Percentiles rank a stretch among this genome's conserved stretches.
These are phyloP conservation scores for Rubroboletus satanas DNA, from an alignment of 768 basidiomycete genomes.

Conservation along the genomic window DNA sequence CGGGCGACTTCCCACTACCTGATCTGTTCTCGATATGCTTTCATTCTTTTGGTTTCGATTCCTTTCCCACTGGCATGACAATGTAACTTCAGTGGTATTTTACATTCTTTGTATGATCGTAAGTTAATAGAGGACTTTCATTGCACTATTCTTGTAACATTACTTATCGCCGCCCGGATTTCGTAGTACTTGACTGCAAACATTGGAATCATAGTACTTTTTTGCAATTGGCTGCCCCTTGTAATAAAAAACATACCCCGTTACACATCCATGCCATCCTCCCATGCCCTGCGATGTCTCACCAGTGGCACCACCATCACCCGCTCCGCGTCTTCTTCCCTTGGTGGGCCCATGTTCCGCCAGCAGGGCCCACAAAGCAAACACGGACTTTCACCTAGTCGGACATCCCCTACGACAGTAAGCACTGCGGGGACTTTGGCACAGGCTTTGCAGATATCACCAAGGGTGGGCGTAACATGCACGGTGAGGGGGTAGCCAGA, in stretches of 20 bases:
- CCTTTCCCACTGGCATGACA: constrained; percentile 9
- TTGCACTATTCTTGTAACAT: constrained; percentile 10
- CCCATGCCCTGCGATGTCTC: constrained; percentile 33
- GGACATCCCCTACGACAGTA: constrained; percentile 65
- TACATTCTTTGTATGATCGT: constrained; percentile 19
- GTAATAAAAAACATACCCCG: neutral
- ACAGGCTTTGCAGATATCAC: constrained; percentile 68
- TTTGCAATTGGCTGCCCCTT: neutral
- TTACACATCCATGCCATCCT: constrained; percentile 2
- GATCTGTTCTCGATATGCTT: neutral
- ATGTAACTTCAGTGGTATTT: constrained; percentile 11
- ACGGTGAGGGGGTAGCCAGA: constrained; percentile 65
- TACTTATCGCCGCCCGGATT: neutral
- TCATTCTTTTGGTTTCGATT: constrained; percentile 11
- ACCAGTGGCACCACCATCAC: constrained; percentile 55
- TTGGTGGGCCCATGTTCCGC: constrained; percentile 59
- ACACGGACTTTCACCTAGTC: constrained; percentile 77
- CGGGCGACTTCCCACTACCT: neutral
- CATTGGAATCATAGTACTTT: neutral
- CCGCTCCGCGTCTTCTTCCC: constrained; percentile 33
- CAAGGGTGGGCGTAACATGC: constrained; percentile 57
- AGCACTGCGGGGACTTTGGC: constrained; percentile 64
- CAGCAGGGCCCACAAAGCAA: constrained; percentile 72
- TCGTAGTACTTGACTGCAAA: constrained; percentile 2
- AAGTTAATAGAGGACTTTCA: constrained; percentile 30